phyloP scores from a whole-genome alignment of 208 protist species.

The Phytomonas sp. region DNA sequence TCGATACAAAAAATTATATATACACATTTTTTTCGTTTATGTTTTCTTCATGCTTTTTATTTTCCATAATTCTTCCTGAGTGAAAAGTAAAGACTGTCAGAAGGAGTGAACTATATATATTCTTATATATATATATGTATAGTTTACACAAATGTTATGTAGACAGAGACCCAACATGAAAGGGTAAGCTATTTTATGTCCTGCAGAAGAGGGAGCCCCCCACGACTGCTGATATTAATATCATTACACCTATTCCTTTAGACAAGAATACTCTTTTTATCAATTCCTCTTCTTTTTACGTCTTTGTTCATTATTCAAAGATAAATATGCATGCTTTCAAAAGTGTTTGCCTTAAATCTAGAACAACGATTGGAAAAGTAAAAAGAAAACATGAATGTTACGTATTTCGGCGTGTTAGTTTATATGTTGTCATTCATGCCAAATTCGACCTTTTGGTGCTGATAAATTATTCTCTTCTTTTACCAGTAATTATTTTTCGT shows the following conservation, averaged over 20 bases:
- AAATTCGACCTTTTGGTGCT: neutral
- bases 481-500: constrained; percentile 4
- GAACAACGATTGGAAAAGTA: no score
- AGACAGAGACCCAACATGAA: no score
- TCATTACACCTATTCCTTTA: no score
- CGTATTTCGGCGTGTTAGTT: neutral
- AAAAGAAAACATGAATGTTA: no score
- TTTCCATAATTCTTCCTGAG: no score
- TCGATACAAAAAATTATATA: no score
- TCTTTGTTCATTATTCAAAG: constrained; percentile 9
- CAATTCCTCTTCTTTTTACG: neutral
- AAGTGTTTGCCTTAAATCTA: neutral
- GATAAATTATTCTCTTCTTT: constrained; percentile 14
- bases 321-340: neutral
- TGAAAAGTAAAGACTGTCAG: neutral
- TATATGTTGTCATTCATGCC: neutral
- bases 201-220: no score
- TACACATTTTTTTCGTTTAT: constrained; percentile 4
- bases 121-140: neutral
- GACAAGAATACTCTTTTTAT: neutral
- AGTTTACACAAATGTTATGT: neutral
- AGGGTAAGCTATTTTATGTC: no score
- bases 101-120: neutral
- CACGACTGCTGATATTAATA: no score
- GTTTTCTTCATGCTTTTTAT: neutral